Conservation (phyloP, 768 basidiomycete species). For the Phaffia australis region DNA sequence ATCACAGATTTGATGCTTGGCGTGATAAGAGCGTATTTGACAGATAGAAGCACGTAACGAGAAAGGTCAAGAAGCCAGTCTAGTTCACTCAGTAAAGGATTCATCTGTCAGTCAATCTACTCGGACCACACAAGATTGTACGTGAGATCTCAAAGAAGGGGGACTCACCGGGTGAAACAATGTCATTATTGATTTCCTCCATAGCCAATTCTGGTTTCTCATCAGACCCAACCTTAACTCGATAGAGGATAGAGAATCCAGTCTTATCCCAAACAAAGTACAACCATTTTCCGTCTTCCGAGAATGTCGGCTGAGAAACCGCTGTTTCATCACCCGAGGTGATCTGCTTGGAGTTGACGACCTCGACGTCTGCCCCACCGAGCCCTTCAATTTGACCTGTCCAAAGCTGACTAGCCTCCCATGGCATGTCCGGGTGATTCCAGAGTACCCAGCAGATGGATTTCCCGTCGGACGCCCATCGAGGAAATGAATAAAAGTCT, state of each 20-base stretch:
- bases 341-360: slow-evolving; percentile 43
- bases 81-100: not conserved
- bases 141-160: not conserved
- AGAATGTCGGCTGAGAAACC: slow-evolving; percentile 49
- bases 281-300: slow-evolving; percentile 48
- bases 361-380: slow-evolving; percentile 15
- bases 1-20: slow-evolving; percentile 43
- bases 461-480: slow-evolving; percentile 46
- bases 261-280: slow-evolving; percentile 56
- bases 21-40: slow-evolving; percentile 32
- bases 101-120: not conserved
- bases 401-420: slow-evolving; percentile 54
- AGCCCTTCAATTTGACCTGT: slow-evolving; percentile 43
- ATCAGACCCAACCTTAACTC: slow-evolving; percentile 36
- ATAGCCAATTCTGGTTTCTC: slow-evolving; percentile 8
- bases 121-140: no score
- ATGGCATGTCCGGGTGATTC: slow-evolving; percentile 59
- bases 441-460: slow-evolving; percentile 56
- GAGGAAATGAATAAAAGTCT: slow-evolving; percentile 60
- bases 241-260: slow-evolving; percentile 60
- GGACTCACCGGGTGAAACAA: slow-evolving; percentile 42
- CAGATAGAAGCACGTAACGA: slow-evolving; percentile 41
- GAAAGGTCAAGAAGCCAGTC: slow-evolving; percentile 48
- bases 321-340: slow-evolving; percentile 50
- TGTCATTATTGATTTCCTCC: slow-evolving; percentile 40